Evolutionary conservation across 768 basidiomycete species (phyloP).

Genomic region (Collybia nuda): DNA sequence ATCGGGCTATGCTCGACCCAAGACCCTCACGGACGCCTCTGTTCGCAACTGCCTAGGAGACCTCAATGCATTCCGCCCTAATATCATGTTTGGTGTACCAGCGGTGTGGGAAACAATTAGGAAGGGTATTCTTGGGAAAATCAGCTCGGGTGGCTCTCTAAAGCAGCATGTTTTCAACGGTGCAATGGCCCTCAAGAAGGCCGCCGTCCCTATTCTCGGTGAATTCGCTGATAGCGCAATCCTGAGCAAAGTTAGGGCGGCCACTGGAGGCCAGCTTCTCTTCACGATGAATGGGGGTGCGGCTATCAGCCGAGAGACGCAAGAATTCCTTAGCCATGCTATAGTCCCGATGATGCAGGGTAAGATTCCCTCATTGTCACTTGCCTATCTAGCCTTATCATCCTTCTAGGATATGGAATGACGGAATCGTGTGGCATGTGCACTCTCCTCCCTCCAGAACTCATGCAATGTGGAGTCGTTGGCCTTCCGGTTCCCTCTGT

Average conservation of each 20-base stretch:
- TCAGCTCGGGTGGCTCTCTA: conserved; percentile 63
- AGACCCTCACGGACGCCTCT: conserved; percentile 92
- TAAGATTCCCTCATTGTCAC: conserved; percentile 25
- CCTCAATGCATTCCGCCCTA: conserved; percentile 76
- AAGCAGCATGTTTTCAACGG: conserved; percentile 80
- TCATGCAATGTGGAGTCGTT: conserved; percentile 71
- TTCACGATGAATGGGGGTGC: conserved; percentile 85
- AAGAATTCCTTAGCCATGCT: conserved; percentile 83
- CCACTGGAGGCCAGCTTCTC: conserved; percentile 86
- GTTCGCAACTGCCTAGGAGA: conserved; percentile 87
- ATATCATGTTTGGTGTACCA: conserved; percentile 94
- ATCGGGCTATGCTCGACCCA: conserved; percentile 87
- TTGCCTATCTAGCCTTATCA: neutral
- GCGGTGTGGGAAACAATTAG: conserved; percentile 97
- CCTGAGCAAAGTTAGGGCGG: conserved; percentile 71
- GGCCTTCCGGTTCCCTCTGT: conserved; percentile 84
- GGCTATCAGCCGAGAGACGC: conserved; percentile 80
- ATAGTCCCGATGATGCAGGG: conserved; percentile 88
- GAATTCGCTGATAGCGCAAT: conserved; percentile 74
- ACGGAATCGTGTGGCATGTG: conserved; percentile 95
- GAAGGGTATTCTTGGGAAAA: conserved; percentile 87
- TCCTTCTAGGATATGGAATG: conserved; percentile 79
- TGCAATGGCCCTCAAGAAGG: conserved; percentile 75
- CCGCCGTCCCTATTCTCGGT: conserved; percentile 61
- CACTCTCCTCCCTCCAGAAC: conserved; percentile 79